Conservation (phyloP, 441 rosid species). For the Raphanus hybrid region DNA sequence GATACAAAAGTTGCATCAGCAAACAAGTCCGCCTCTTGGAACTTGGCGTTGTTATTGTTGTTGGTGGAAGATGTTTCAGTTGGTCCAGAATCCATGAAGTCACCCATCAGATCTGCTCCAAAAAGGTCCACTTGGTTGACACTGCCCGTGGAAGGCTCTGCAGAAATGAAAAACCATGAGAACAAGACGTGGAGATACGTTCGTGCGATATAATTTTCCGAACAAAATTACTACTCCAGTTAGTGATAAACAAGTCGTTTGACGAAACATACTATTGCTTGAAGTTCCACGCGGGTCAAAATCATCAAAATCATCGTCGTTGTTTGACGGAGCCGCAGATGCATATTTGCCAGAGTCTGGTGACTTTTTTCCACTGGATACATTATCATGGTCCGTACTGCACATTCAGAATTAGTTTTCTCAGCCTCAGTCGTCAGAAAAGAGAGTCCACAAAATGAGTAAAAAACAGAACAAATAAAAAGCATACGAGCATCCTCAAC, state of each 20-base stretch:
- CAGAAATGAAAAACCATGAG: slow-evolving; percentile 38
- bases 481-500: slow-evolving; percentile 14
- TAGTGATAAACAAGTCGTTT: slow-evolving; percentile 5
- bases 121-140: slow-evolving; percentile 81
- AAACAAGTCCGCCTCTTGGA: slow-evolving; percentile 78
- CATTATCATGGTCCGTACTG: slow-evolving; percentile 70
- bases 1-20: slow-evolving; percentile 95
- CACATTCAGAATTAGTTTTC: slow-evolving; percentile 34
- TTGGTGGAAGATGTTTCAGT: slow-evolving; percentile 52
- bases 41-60: slow-evolving; percentile 45
- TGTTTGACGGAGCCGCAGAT: slow-evolving; percentile 51
- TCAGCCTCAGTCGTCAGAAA: neutral
- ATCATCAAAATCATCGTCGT: slow-evolving; percentile 83
- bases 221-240: neutral
- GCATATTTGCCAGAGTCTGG: slow-evolving; percentile 49
- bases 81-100: slow-evolving; percentile 81
- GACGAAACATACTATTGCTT: slow-evolving; percentile 62
- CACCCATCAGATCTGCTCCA: slow-evolving; percentile 78
- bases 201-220: neutral
- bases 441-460: neutral
- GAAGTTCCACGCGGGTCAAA: slow-evolving; percentile 97
- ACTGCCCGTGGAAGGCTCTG: slow-evolving; percentile 71
- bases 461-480: neutral
- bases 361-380: slow-evolving; percentile 50
- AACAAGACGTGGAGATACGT: neutral